Evolutionary conservation across 768 basidiomycete species (phyloP).

Genomic region (Clavulina sp.): DNA sequence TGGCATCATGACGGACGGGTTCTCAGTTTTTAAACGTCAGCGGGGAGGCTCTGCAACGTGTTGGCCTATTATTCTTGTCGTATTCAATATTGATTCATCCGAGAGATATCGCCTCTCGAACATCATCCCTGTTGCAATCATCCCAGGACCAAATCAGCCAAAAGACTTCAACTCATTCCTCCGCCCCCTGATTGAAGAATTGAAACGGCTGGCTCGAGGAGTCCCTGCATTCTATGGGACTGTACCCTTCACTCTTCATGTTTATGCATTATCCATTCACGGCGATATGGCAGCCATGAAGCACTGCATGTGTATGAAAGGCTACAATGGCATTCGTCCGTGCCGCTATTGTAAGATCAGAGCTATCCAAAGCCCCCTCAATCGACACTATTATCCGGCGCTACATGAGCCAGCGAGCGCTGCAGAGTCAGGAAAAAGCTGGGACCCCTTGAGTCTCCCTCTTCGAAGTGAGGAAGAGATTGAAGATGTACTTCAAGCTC

Average conservation of each 20-base stretch:
- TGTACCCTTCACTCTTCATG: slow-evolving; percentile 17
- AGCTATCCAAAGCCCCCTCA: slow-evolving; percentile 9
- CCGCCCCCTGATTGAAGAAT: slow-evolving; percentile 21
- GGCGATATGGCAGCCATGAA: slow-evolving; percentile 22
- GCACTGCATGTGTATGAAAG: slow-evolving; percentile 23
- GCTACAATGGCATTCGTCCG: slow-evolving; percentile 23
- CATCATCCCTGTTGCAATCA: slow-evolving; percentile 24
- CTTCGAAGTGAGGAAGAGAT: slow-evolving; percentile 20
- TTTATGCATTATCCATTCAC: slow-evolving; percentile 16
- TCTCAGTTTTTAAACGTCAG: slow-evolving; percentile 21
- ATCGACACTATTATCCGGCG: not conserved
- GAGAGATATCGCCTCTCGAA: slow-evolving; percentile 20
- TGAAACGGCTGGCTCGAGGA: slow-evolving; percentile 20
- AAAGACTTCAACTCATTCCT: slow-evolving; percentile 24
- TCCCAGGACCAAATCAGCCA: slow-evolving; percentile 29
- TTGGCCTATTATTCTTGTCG: slow-evolving; percentile 26
- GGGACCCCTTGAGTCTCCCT: slow-evolving; percentile 17
- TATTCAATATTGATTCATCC: slow-evolving; percentile 27
- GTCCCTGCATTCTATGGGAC: slow-evolving; percentile 5
- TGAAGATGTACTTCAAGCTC: slow-evolving; percentile 13
- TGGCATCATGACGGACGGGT: slow-evolving; percentile 27
- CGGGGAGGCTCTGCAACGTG: not conserved
- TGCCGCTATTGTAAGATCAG: slow-evolving; percentile 24
- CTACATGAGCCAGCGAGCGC: not conserved
- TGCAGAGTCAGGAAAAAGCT: slow-evolving; percentile 13